Conservation (phyloP, 73 alveolate genomes). For the Paramecium sexaurelia region DNA sequence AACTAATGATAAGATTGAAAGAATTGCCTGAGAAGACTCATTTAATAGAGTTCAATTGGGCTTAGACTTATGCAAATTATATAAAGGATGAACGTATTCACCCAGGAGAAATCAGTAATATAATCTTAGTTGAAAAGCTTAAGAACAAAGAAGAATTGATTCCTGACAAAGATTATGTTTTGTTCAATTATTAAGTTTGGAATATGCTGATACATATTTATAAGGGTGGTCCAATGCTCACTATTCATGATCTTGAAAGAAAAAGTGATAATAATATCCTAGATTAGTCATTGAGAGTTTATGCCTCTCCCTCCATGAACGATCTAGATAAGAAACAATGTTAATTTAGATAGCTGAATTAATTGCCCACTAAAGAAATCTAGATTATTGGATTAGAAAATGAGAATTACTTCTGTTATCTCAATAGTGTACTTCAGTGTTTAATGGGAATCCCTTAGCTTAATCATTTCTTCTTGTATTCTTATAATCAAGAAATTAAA, state of each 20-base stretch:
- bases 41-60: background rate
- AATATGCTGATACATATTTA: background rate
- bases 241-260: background rate
- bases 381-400: background rate
- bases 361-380: background rate
- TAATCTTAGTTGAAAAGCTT: background rate
- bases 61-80: background rate
- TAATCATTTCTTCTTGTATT: background rate
- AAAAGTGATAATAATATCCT: background rate
- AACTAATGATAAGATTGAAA: background rate
- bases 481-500: background rate
- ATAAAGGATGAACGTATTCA: background rate
- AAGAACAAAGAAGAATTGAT: background rate
- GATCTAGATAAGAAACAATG: background rate
- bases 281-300: background rate
- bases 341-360: background rate
- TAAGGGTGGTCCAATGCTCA: background rate
- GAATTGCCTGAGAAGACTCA: slow-evolving; percentile 1
- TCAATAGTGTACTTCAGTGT: background rate
- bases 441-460: background rate
- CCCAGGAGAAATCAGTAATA: background rate
- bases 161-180: slow-evolving; percentile 17
- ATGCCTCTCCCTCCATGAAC: background rate
- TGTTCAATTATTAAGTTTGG: background rate
- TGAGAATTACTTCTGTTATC: background rate